Base-by-base conservation (phyloP, 805 yeast genomes). In the Danielia oregonensis region DNA sequence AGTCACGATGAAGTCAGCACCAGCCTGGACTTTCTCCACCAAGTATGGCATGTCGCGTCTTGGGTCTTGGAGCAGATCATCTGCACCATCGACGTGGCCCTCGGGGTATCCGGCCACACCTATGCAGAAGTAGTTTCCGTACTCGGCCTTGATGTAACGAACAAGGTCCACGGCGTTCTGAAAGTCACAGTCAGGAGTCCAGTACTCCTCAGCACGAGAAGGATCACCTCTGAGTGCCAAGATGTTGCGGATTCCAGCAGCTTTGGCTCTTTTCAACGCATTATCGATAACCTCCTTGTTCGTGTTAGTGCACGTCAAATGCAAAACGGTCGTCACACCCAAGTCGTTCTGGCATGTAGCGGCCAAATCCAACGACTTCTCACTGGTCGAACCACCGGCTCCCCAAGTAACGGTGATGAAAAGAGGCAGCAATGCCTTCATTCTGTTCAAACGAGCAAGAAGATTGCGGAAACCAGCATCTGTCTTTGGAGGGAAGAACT, bases 101-200 rank as follows among this genome's bases (percentile, higher is more conserved):
- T 91, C 98, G 6, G 98, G 96, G 58, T 91, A 91, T 1, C 94
- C 97, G 2, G 98, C 98, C 11, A 91, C 98, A 40, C 98, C 98
- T 36, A 91, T 70, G 54, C 96, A 85, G 62, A 91, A 91, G 48
- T 79, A 82, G 53, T 85, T 85, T 3, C 86, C 93, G 54, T 89
- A 70, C 30, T 76, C 57, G 35, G 68, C 45, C 46, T 75, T 78
- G 46, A 93, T 89, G 56, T 91, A 89, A 45, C 65, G 73, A 8
- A 93, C 95, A 40, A 93, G 72, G 56, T 93, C 98, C 1, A 77
- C 82, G 1, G 98, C 97, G 54, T 80, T 72, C 43, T 69, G 65
- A 61, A 88, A 89, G 35, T 76, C 82, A 36, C 72, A 65, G 36
- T 65, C 51, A 6, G 73, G 70, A 5, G 69, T 60, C 68, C 78